A percentile compares a stretch with the other conserved stretches of the same genome.
Evolutionary conservation across 108 stramenopile genomes (phyloP).

Genomic region (Cyclotella baltica): DNA sequence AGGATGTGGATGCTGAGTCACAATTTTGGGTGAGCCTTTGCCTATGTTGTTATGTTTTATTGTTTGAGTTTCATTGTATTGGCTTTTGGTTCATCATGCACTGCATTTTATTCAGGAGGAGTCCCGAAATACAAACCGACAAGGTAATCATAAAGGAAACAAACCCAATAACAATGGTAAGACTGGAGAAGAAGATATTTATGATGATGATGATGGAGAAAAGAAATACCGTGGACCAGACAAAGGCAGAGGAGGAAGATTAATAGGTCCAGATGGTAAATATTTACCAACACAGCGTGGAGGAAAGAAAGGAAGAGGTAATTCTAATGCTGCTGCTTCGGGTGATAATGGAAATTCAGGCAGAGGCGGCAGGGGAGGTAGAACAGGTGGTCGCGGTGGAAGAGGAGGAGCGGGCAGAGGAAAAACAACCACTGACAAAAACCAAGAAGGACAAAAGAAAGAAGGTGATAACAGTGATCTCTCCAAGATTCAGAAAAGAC

Average conservation of each 20-base stretch:
- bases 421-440: constrained; percentile 4
- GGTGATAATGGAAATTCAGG: constrained; percentile 14
- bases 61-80: background rate
- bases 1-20: constrained; percentile 70
- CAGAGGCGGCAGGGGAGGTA: constrained; percentile 14
- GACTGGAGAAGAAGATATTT: constrained; percentile 17
- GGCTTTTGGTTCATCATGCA: background rate
- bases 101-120: constrained; percentile 18
- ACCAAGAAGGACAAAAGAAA: constrained; percentile 15
- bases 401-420: constrained; percentile 23
- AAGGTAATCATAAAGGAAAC: constrained; percentile 10
- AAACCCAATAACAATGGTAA: constrained; percentile 10
- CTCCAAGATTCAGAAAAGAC: constrained; percentile 68
- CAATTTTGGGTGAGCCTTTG: constrained; percentile 63
- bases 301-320: constrained; percentile 46
- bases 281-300: constrained; percentile 63
- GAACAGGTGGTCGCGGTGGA: constrained; percentile 11
- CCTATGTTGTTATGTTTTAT: background rate
- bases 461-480: constrained; percentile 44
- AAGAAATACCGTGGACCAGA: constrained; percentile 82
- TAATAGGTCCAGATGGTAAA: constrained; percentile 81
- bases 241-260: constrained; percentile 83
- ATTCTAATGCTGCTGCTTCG: background rate
- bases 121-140: constrained; percentile 44
- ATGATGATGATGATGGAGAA: constrained; percentile 34